These are phyloP conservation scores for Russula virescens DNA, from an alignment of 768 basidiomycete species.

Conservation along the genomic window DNA sequence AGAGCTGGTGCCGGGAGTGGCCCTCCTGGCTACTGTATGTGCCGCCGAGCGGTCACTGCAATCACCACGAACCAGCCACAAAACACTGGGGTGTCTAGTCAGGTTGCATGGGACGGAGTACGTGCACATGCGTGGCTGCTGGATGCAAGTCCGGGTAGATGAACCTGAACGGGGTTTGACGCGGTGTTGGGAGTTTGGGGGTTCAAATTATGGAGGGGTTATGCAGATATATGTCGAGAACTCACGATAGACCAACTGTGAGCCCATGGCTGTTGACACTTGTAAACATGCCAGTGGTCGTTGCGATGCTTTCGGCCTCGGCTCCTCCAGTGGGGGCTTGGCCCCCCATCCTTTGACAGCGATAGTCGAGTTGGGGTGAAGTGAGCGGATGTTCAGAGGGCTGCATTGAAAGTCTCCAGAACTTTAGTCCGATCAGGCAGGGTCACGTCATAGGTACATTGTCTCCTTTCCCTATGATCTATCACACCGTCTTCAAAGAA, in stretches of 20 bases:
- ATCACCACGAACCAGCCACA: constrained; percentile 94
- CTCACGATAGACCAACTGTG: constrained; percentile 50
- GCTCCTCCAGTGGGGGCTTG: constrained; percentile 67
- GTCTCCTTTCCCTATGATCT: no score
- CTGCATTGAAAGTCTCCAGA: constrained; percentile 26
- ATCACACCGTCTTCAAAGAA: no score
- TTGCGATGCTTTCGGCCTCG: constrained; percentile 58
- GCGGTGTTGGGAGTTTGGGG: constrained; percentile 40
- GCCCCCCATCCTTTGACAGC: constrained; percentile 90
- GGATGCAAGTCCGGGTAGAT: constrained; percentile 23
- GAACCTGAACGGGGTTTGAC: constrained; percentile 25
- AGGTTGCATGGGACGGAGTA: constrained; percentile 67
- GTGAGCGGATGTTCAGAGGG: constrained; percentile 23
- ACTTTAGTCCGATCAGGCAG: constrained; percentile 47
- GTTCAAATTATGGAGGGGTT: constrained; percentile 17
- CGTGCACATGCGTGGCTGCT: constrained; percentile 34
- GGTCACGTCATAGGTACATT: no score
- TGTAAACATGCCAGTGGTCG: constrained; percentile 62
- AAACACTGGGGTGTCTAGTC: constrained; percentile 89
- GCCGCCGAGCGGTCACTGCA: constrained; percentile 85
- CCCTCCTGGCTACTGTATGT: constrained; percentile 91
- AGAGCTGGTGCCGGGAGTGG: constrained; percentile 82
- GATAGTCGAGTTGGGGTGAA: constrained; percentile 41
- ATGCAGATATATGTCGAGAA: no score
- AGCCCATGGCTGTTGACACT: constrained; percentile 36